Conservation (phyloP, 371 early-diverging fungal species). For the Actinomortierella wolfii region DNA sequence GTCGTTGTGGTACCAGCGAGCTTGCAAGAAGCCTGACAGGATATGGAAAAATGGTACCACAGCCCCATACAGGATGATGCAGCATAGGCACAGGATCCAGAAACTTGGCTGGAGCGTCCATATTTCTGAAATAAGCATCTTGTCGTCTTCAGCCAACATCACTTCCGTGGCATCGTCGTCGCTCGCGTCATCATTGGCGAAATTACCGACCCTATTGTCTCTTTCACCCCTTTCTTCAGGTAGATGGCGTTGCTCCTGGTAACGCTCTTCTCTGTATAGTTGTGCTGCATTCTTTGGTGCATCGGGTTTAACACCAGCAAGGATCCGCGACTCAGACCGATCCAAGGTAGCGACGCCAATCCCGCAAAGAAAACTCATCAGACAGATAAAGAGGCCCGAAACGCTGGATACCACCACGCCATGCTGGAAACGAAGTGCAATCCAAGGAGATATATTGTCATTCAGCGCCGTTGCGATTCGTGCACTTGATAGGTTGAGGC, state of each 20-base stretch:
- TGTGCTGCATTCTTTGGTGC: background rate
- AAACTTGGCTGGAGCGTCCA: slow-evolving; percentile 34
- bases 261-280: too few relatives aligned
- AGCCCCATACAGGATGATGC: slow-evolving; percentile 44
- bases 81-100: slow-evolving; percentile 46
- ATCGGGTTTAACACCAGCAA: slow-evolving; percentile 38
- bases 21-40: slow-evolving; percentile 51
- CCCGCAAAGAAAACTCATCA: slow-evolving; percentile 39
- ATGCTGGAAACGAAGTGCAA: slow-evolving; percentile 21
- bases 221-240: slow-evolving; percentile 37
- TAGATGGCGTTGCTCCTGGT: slow-evolving; percentile 30
- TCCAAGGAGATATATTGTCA: slow-evolving; percentile 62
- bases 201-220: too few relatives aligned
- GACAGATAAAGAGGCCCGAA: slow-evolving; percentile 52
- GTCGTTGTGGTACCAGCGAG: slow-evolving; percentile 54
- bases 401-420: slow-evolving; percentile 49
- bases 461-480: slow-evolving; percentile 67
- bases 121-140: slow-evolving; percentile 32
- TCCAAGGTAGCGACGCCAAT: slow-evolving; percentile 30
- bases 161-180: background rate
- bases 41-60: slow-evolving; percentile 51
- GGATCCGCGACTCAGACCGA: slow-evolving; percentile 26
- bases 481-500: slow-evolving; percentile 60
- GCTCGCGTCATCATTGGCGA: too few relatives aligned
- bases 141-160: slow-evolving; percentile 44